Evolutionary conservation across 2,329 filamentous ascomycete species (phyloP), one percentile per base, ranked within the genome.

Genomic region (Neofusicoccum kwambonambiense): DNA sequence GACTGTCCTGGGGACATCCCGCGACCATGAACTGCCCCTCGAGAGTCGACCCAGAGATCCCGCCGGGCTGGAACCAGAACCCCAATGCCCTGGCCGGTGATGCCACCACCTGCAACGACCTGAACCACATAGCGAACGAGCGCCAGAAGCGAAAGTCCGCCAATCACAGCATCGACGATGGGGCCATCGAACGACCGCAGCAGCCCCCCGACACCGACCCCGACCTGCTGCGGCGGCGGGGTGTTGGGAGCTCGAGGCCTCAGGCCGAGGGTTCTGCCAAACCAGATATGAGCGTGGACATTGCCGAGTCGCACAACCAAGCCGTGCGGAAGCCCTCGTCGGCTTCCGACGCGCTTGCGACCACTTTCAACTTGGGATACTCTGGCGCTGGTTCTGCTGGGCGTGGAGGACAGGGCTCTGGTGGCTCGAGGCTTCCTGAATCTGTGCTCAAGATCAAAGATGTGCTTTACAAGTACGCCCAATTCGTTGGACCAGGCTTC

Each of bases 401-500:
- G 12, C 15, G 9, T 19, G 54, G 39, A 11, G 22, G 19, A 17
- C 13, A 39, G 3, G n/a, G n/a, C 17, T n/a, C 9, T 9, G 27
- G 56, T n/a, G 41, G 11, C 9, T 44, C 64, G 7, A 47, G n/a
- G 17, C 31, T 54, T 19, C 3, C 58, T 15, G 42, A 27, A 9
- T 22, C 12, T 7, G 8, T 61, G 4, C 27, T 62, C 60, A 52
- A 31, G 54, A 12, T 47, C 62, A 45, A 54, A 27, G 31, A 63
- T 6, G 67, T 76, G 15, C 22, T 84, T 49, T 58, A 77, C 68
- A 86, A 83, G 44, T 86, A 86, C 70, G 73, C 78, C 49, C 81
- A 79, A 67, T 88, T 90, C 74, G 76, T 90, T 56, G 89, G 89
- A 0, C 88, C 89, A 9, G 89, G 89, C 1, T 89, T 90, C 72